Base-by-base conservation (phyloP, 2,329 filamentous ascomycete genomes). In the Aspergillus sp. region DNA sequence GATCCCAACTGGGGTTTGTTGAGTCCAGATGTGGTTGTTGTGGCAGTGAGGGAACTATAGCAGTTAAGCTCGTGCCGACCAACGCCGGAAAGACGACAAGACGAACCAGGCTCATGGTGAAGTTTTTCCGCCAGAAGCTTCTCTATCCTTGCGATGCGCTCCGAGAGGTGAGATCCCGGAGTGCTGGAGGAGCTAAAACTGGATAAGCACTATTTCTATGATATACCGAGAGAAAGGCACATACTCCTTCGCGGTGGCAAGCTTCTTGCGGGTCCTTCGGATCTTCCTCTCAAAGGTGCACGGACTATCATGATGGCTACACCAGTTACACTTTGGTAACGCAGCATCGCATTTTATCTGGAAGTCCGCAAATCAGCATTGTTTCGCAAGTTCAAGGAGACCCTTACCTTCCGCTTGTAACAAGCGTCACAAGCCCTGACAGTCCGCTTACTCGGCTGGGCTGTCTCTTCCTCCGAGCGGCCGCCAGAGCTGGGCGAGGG, bases 281-380 rank as follows among this genome's bases (percentile, higher is more conserved):
- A 71, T 63, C 9, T 68, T 66, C 60, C 76, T 64, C 30, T 73
- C 75, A 66, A 83, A 84, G 7, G 80, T 83, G 69, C 83, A 85
- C 19, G 76, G 68, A 22, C 81, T 73, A 57, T 76, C 71, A 64
- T 83, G 82, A 68, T 83, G 80, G 54, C 73, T 76, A 66, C 82
- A 84, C 81, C 82, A 84, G 68, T 84, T 80, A 71, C 82, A 84
- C 53, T 76, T 73, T 3, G 79, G 78, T 9, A 74, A 62, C 17
- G 74, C 74, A 2, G 74, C 75, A 66, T 82, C 82, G 64, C 83
- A 85, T 75, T 84, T 82, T 62, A 84, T 84, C 81, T 83, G 47
- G 15, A 50, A 13, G 25, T 11, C 2, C 11, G 47, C 34, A 43
- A 13, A 55, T 63, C 30, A 64, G 64, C 22, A 47, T 30, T 5